Percentiles rank a stretch among this genome's conserved stretches.
These are phyloP conservation scores for Bruguiera hainesii DNA, from an alignment of 441 rosid genomes.

Conservation along the genomic window DNA sequence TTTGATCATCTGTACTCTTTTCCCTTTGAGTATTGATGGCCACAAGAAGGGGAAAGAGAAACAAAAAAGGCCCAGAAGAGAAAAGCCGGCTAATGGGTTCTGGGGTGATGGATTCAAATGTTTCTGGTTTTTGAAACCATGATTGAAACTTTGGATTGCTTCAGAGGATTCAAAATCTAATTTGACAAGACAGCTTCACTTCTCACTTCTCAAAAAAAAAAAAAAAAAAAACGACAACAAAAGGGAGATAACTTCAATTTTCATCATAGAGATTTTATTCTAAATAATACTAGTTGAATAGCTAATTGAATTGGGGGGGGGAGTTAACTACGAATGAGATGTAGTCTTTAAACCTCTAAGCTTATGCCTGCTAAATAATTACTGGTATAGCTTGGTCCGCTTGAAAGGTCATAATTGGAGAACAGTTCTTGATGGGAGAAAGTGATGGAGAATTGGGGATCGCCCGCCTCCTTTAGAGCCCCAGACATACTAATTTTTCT, in stretches of 20 bases:
- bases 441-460: not conserved
- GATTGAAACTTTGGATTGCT: slow-evolving; percentile 27
- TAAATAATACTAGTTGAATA: not conserved
- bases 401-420: not conserved
- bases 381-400: not conserved
- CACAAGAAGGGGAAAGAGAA: not conserved
- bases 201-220: too few species aligned
- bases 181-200: slow-evolving; percentile 11
- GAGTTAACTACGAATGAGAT: too few species aligned
- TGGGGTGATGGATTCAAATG: too few species aligned
- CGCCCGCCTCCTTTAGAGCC: not conserved
- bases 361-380: not conserved
- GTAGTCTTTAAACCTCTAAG: not conserved
- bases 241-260: not conserved
- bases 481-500: not conserved
- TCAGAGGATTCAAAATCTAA: slow-evolving; percentile 26
- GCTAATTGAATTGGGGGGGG: too few species aligned
- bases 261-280: not conserved
- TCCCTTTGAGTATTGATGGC: slow-evolving; percentile 10
- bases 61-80: too few species aligned
- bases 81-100: too few species aligned
- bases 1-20: not conserved
- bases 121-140: not conserved
- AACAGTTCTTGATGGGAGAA: not conserved
- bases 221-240: too few species aligned